These are phyloP conservation scores for Aspergillus sp. DNA, from an alignment of 2,329 filamentous ascomycete genomes.

Conservation along the genomic window DNA sequence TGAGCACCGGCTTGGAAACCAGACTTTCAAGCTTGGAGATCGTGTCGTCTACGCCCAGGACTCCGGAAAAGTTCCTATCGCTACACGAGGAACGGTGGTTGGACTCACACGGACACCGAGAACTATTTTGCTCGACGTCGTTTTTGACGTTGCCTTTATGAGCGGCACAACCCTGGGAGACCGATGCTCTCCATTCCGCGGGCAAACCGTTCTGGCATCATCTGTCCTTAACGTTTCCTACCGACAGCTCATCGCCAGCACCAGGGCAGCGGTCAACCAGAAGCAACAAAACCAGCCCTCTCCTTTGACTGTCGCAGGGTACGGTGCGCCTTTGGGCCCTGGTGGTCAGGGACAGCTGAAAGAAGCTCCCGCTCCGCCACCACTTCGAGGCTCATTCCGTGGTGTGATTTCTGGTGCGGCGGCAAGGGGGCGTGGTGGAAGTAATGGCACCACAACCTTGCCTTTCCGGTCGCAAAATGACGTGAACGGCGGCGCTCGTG, in stretches of 20 bases:
- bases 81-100: constrained; percentile 86
- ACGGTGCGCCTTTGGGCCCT: constrained; percentile 57
- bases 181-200: constrained; percentile 88
- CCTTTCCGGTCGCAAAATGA: constrained; percentile 32
- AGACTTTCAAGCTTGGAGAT: constrained; percentile 81
- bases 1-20: constrained; percentile 86
- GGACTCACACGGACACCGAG: constrained; percentile 87
- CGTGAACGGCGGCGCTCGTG: constrained; percentile 21
- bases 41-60: constrained; percentile 90
- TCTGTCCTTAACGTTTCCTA: constrained; percentile 85
- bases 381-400: constrained; percentile 59
- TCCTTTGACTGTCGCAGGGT: constrained; percentile 55
- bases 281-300: constrained; percentile 58
- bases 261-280: constrained; percentile 40
- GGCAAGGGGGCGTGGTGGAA: constrained; percentile 28
- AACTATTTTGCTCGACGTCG: constrained; percentile 79
- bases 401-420: constrained; percentile 52
- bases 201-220: constrained; percentile 84
- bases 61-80: constrained; percentile 92
- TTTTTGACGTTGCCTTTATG: constrained; percentile 96
- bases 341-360: constrained; percentile 62
- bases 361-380: constrained; percentile 55
- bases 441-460: constrained; percentile 27
- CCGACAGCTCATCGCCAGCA: constrained; percentile 70
- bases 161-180: constrained; percentile 89